Percentiles rank a stretch among this genome's conserved stretches.
Conservation (phyloP, 768 basidiomycete genomes). For the Trametes cingulata region DNA sequence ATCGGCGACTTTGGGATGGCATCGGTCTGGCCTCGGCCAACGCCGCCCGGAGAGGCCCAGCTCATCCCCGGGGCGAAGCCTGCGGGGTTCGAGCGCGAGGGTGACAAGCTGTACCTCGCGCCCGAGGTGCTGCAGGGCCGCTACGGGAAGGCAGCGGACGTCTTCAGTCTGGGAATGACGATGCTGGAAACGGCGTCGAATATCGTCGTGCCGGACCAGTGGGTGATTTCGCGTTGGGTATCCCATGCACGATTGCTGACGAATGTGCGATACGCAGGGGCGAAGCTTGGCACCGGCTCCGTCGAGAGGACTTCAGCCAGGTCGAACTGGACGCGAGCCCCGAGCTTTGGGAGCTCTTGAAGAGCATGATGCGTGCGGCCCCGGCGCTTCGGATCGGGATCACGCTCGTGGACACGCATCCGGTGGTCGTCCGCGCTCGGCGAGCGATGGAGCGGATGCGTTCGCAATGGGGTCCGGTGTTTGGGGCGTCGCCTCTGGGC, state of each 20-base stretch:
- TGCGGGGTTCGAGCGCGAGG: constrained; percentile 82
- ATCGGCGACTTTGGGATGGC: constrained; percentile 99
- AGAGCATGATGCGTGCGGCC: constrained; percentile 75
- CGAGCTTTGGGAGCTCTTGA: constrained; percentile 67
- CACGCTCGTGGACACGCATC: constrained; percentile 57
- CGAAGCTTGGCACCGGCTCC: constrained; percentile 89
- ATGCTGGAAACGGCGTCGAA: constrained; percentile 95
- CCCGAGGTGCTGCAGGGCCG: constrained; percentile 91
- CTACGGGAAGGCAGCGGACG: constrained; percentile 93
- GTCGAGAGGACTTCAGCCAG: constrained; percentile 89
- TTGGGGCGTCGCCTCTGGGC: constrained; percentile 63
- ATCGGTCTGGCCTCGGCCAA: constrained; percentile 80
- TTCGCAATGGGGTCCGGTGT: constrained; percentile 41
- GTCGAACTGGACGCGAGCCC: constrained; percentile 69
- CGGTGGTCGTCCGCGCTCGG: constrained; percentile 64
- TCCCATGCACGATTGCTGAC: constrained; percentile 17
- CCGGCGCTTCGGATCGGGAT: constrained; percentile 60
- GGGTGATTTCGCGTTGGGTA: constrained; percentile 39
- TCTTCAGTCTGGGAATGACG: constrained; percentile 97
- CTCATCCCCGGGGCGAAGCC: constrained; percentile 21
- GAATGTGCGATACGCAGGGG: constrained; percentile 61
- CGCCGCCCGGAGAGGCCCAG: constrained; percentile 32
- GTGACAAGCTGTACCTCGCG: constrained; percentile 95
- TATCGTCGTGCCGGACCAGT: constrained; percentile 96
- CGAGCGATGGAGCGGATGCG: constrained; percentile 59